Percentiles rank a stretch among this genome's conserved stretches.
phyloP scores from a whole-genome alignment of 1,284 basidiomycete species.

The Abortiporus biennis region DNA sequence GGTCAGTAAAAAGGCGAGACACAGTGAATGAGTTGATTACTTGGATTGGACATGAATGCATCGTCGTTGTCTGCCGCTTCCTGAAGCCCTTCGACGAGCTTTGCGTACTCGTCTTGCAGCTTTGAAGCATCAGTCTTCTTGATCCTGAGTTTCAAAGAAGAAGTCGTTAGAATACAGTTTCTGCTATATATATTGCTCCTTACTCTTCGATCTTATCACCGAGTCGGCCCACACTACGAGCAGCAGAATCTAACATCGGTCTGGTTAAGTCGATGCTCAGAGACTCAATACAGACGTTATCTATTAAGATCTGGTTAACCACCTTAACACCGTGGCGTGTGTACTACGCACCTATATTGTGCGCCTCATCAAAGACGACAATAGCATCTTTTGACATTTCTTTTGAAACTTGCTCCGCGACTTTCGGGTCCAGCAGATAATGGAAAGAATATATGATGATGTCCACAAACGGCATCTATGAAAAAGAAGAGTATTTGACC shows the following conservation, averaged over 20 bases:
- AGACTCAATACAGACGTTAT: slow-evolving; percentile 99
- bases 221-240: slow-evolving; percentile 83
- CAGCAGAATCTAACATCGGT: slow-evolving; percentile 96
- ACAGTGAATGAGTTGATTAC: slow-evolving; percentile 43
- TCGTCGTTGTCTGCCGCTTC: slow-evolving; percentile 74
- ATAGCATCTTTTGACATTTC: slow-evolving; percentile 98
- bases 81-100: slow-evolving; percentile 92
- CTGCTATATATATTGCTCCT: slow-evolving; percentile 23
- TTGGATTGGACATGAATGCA: slow-evolving; percentile 85
- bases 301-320: too few relatives aligned
- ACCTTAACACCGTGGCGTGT: too few relatives aligned
- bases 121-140: slow-evolving; percentile 92
- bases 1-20: not conserved
- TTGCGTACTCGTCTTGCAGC: slow-evolving; percentile 96
- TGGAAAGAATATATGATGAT: slow-evolving; percentile 99
- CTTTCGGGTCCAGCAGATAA: slow-evolving; percentile 97
- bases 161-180: not conserved
- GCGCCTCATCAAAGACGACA: slow-evolving; percentile 98
- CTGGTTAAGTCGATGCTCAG: slow-evolving; percentile 97
- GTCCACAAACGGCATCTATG: slow-evolving; percentile 92
- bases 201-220: slow-evolving; percentile 94
- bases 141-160: slow-evolving; percentile 56
- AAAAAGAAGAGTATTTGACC: slow-evolving; percentile 2
- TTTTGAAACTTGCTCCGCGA: slow-evolving; percentile 97
- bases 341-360: slow-evolving; percentile 89